Evolutionary conservation across 352 stramenopile species (phyloP), one percentile per base, ranked within the genome.

Genomic region (Phytophthora fragariaefolia): DNA sequence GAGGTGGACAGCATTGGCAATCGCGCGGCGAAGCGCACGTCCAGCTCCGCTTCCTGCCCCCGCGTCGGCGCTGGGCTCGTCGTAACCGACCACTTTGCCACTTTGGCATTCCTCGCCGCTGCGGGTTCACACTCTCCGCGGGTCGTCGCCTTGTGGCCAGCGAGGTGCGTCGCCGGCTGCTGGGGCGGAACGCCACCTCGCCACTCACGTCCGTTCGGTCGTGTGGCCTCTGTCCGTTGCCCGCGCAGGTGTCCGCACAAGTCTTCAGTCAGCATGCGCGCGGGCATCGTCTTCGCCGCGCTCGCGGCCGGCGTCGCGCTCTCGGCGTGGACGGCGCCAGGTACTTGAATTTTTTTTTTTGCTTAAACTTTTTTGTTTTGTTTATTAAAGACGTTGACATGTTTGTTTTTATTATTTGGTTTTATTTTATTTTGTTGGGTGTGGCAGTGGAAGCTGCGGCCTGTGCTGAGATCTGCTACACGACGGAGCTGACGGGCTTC

Each of bases 401-500:
- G n/a, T n/a, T 30, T 53, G 2, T 32, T 20, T 28, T 26, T 45
- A 24, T 38, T 6, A 9, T 5, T 28, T 12, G 7, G 27, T 38
- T 49, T 56, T n/a, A n/a, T n/a, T n/a, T n/a, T n/a, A n/a, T 46
- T 45, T 46, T 46, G 50, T 40, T 49, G 8, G 17, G 27, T 58
- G 40, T 54, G 45, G 36, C 26, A 77, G 70, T 76, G 42, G 49
- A 73, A 2, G 69, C 69, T 0, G 69, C 57, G 23, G 57, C 57
- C 4, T 87, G 79, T 49, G 47, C 58, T 0, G 4, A 54, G 3
- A 75, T 88, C 42, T 88, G 79, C 61, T 76, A 73, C 26, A 76
- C 66, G 26, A 78, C 64, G 2, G 58, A 65, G 10, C n/a, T 83
- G 17, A 76, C 68, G 27, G 79, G 79, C 20, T 88, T 88, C 40